Evolutionary conservation across 2,329 filamentous ascomycete genomes (phyloP).

Genomic region (Fusarium mundagurra): DNA sequence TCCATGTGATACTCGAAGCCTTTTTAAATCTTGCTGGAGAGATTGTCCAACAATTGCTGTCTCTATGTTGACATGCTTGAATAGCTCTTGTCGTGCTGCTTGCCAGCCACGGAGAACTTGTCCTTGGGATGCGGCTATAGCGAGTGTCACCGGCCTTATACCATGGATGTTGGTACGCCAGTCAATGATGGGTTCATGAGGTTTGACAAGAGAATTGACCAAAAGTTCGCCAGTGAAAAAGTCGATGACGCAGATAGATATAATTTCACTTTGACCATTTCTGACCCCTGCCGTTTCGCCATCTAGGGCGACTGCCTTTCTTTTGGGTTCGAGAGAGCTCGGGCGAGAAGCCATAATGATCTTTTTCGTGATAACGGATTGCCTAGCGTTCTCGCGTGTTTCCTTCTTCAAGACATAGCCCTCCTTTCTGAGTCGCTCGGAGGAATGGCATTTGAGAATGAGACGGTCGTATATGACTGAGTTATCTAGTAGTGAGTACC

Average conservation of each 20-base stretch:
- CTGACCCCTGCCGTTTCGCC: slow-evolving; percentile 11
- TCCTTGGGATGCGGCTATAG: neutral
- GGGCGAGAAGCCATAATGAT: neutral
- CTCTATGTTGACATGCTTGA: neutral
- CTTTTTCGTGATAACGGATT: neutral
- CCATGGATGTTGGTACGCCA: slow-evolving; percentile 10
- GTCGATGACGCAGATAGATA: slow-evolving; percentile 17
- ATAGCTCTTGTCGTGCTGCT: neutral
- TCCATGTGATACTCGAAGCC: neutral
- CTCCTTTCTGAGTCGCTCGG: neutral
- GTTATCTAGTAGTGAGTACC: neutral
- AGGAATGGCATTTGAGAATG: neutral
- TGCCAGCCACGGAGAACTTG: neutral
- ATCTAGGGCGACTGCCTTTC: slow-evolving; percentile 12
- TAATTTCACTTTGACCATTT: neutral
- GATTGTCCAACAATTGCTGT: neutral
- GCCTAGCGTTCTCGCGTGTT: no score
- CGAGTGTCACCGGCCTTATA: neutral
- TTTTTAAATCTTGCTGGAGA: neutral
- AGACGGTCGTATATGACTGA: neutral
- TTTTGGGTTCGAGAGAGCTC: neutral
- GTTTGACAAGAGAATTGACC: slow-evolving; percentile 7
- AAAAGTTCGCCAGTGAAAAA: slow-evolving; percentile 12
- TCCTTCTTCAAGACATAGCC: neutral
- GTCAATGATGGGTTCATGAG: neutral